phyloP scores from a whole-genome alignment of 2,329 filamentous ascomycete genomes.

The Colletotrichum tofieldiae region DNA sequence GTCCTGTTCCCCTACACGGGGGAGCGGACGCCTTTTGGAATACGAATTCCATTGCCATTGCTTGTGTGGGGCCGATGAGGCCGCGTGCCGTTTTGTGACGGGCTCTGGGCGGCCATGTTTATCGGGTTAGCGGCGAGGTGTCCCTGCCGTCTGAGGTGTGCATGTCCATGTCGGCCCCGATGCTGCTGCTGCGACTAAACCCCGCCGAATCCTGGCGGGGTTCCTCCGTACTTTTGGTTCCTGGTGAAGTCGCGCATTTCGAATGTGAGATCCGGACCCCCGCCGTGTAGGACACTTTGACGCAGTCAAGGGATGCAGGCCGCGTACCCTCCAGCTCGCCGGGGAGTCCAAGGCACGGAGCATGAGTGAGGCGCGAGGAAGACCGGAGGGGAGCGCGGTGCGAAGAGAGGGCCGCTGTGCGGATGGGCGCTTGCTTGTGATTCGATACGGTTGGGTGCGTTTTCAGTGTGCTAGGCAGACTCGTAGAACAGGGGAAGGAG shows the following conservation, averaged over 20 bases:
- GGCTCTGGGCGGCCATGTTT: background rate
- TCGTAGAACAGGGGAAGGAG: no score
- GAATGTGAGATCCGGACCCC: background rate
- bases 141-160: background rate
- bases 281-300: background rate
- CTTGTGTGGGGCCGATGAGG: background rate
- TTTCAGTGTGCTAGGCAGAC: no score
- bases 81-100: background rate
- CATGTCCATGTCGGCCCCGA: background rate
- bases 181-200: no score
- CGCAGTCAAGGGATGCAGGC: background rate
- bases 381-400: no score
- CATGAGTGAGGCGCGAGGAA: no score
- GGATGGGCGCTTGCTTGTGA: no score
- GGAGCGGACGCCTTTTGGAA: conserved; percentile 35
- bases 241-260: background rate
- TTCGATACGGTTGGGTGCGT: no score
- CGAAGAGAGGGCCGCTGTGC: no score
- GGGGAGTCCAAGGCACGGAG: no score
- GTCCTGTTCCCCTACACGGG: conserved; percentile 1
- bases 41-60: conserved; percentile 17
- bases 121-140: background rate
- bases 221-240: background rate
- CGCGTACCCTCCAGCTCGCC: background rate
- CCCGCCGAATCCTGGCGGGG: background rate